Percentiles rank a stretch among this genome's conserved stretches.
Conservation (phyloP, 1,139 yeast genomes). For the Wickerhamiella pararugosa region DNA sequence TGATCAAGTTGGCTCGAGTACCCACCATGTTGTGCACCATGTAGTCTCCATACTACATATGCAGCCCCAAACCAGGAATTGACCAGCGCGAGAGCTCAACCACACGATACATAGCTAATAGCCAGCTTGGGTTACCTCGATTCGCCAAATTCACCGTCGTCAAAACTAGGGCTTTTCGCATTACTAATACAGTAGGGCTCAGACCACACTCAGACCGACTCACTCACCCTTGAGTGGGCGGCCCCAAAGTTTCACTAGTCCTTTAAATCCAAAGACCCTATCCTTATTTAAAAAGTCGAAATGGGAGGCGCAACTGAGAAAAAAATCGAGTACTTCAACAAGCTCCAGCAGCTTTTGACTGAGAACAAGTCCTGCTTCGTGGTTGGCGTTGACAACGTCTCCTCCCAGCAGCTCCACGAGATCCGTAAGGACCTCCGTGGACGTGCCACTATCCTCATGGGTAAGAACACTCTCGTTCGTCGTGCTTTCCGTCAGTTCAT, state of each 20-base stretch:
- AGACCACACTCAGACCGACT: too few species aligned
- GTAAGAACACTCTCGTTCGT: slow-evolving; percentile 99
- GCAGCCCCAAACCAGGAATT: too few species aligned
- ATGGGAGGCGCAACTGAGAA: slow-evolving; percentile 99
- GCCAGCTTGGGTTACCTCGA: too few species aligned
- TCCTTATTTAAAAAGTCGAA: slow-evolving; percentile 65
- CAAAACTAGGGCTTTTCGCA: too few species aligned
- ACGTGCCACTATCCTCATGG: slow-evolving; percentile 92
- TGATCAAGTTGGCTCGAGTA: too few species aligned
- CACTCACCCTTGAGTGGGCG: too few species aligned
- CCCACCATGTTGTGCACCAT: too few species aligned
- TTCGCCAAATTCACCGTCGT: too few species aligned
- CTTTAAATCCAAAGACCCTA: slow-evolving; percentile 81
- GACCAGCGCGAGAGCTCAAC: too few species aligned
- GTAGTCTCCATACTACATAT: too few species aligned
- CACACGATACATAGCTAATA: too few species aligned
- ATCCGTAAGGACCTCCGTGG: slow-evolving; percentile 95
- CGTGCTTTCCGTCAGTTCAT: slow-evolving; percentile 98
- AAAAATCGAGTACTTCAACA: slow-evolving; percentile 87
- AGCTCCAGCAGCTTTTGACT: slow-evolving; percentile 89
- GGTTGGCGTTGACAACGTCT: slow-evolving; percentile 98
- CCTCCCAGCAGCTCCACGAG: slow-evolving; percentile 99
- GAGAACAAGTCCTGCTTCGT: slow-evolving; percentile 96
- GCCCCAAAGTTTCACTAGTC: slow-evolving; percentile 15
- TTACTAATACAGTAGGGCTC: too few species aligned